Base-by-base conservation (phyloP, 2,329 filamentous ascomycete species). In the Talaromyces pinophilus region DNA sequence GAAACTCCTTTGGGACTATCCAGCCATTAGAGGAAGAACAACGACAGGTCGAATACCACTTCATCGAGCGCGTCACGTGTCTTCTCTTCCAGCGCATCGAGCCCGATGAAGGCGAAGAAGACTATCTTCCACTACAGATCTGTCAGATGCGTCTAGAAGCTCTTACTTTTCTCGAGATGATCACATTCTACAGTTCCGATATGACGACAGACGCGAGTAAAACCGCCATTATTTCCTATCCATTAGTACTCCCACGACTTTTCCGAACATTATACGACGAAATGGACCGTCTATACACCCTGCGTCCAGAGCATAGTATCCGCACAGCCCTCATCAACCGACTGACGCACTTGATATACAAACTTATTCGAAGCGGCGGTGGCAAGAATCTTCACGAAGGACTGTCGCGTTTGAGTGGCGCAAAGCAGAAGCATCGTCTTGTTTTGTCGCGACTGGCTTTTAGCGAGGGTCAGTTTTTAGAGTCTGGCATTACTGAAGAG, bases 391-490 rank as follows among this genome's bases (percentile, higher is more conserved):
- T 96, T 69, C 85, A 88, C 59, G 84, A 86, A 59, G 96, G 94
- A 76, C 82, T 97, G 5, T 83, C 85, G 0, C 85, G 86, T 8
- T 86, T 91, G 0, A 84, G 87, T 5, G 92, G 92, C 2, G 91
- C 89, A 0, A 86, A 87, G 62, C 92, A 97, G 73, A 92, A 93
- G 62, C 94, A 96, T 72, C 82, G 96, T 0, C 86, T 97, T 10
- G 88, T 88, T 1, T 81, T 99, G 54, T 93, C 92, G 0, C 82
- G 94, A 50, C 80, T 98, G n/a, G 92, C 92, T 0, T 97, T 97
- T 76, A 89, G 88, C 5, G 92, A 96, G 68, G 90, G 92, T 35
- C 78, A 91, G 8, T 85, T 95, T 11, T 83, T 96, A 33, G 93
- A 97, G 77, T 82, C 84, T 1, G 89, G 89, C 0, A 90, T 96